These are phyloP conservation scores for Kwoniella sp. DNA, from an alignment of 768 basidiomycete genomes.

Conservation along the genomic window DNA sequence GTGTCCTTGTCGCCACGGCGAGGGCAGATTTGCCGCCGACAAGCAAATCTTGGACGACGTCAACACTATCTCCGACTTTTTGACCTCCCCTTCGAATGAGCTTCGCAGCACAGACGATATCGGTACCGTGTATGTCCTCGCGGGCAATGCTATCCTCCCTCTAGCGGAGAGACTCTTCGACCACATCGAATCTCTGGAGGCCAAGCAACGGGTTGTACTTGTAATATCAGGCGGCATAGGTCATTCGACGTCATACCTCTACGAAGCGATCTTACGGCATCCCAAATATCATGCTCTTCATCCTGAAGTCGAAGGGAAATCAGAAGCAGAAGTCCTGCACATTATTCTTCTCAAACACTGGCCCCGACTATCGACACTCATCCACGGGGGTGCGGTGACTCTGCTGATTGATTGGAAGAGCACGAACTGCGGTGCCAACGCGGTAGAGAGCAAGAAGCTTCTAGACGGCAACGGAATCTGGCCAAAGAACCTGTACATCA, in stretches of 20 bases:
- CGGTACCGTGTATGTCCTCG: slow-evolving; percentile 15
- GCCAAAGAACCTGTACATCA: slow-evolving; percentile 11
- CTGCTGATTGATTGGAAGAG: slow-evolving; percentile 23
- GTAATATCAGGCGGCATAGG: slow-evolving; percentile 24
- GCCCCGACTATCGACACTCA: neutral
- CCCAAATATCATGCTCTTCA: slow-evolving; percentile 6
- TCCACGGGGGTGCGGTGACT: slow-evolving; percentile 1
- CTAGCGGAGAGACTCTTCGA: slow-evolving; percentile 9
- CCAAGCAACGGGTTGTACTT: neutral
- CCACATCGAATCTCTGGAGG: neutral
- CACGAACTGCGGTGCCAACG: slow-evolving; percentile 28
- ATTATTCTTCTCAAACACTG: slow-evolving; percentile 10
- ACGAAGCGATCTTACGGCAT: slow-evolving; percentile 20
- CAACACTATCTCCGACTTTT: slow-evolving; percentile 16
- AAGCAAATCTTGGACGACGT: neutral
- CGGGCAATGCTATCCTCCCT: slow-evolving; percentile 16
- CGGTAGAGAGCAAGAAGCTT: slow-evolving; percentile 1
- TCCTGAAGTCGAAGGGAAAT: neutral
- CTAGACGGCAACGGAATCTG: slow-evolving; percentile 5
- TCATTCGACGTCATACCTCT: slow-evolving; percentile 21
- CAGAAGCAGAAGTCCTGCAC: slow-evolving; percentile 14
- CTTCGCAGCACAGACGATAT: neutral
- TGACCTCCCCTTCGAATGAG: slow-evolving; percentile 6
- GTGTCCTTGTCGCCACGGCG: neutral
- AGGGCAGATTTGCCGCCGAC: neutral